Conservation (phyloP, 2,329 filamentous ascomycete species). For the Trichoderma sp. region DNA sequence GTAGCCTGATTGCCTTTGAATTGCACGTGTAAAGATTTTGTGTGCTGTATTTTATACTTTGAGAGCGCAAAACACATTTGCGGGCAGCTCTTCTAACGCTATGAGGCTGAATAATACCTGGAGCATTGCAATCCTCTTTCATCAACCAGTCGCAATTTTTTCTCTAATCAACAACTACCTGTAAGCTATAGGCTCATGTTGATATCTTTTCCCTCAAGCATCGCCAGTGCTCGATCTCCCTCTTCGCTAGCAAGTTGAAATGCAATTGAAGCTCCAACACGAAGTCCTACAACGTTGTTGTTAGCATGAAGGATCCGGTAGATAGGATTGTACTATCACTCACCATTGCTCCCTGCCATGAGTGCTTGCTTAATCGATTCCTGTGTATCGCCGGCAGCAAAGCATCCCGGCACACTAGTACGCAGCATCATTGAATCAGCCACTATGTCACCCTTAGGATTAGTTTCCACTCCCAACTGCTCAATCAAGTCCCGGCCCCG, state of each 20-base stretch:
- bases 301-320: neutral
- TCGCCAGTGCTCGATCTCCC: constrained; percentile 10
- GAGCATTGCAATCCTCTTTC: neutral
- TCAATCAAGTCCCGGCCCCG: constrained; percentile 42
- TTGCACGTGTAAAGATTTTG: neutral
- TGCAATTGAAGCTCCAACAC: constrained; percentile 12
- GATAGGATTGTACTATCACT: neutral
- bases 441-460: constrained; percentile 44
- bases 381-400: constrained; percentile 51
- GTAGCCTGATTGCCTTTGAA: neutral
- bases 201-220: neutral
- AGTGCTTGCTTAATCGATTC: constrained; percentile 19
- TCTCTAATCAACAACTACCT: no score
- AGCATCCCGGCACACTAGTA: constrained; percentile 51
- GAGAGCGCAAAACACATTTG: neutral
- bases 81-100: neutral
- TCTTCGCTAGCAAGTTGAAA: constrained; percentile 18
- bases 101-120: neutral
- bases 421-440: constrained; percentile 44
- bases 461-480: constrained; percentile 40
- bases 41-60: neutral
- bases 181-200: neutral
- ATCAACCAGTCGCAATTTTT: no score
- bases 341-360: constrained; percentile 18
- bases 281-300: neutral